Base-by-base conservation (phyloP, 208 protist genomes). In the Crithidia brevicula region DNA sequence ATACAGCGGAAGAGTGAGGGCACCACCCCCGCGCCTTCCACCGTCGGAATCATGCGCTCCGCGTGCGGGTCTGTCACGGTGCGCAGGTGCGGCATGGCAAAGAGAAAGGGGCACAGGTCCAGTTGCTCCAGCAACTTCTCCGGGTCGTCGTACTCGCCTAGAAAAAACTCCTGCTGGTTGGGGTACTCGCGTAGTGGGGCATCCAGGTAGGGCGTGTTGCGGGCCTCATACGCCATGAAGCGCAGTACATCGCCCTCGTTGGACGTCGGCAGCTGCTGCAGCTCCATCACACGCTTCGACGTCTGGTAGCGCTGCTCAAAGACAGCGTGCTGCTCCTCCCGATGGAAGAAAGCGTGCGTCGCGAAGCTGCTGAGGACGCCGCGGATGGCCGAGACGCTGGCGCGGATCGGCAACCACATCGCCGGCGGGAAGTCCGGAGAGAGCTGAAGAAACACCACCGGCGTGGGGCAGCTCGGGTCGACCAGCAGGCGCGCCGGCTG, bases 341-440 rank as follows among this genome's bases (percentile, higher is more conserved):
- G 77, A 59, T 97, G 91, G 8, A 86, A 40, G 27, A 84, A 86
- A 3, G 92, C 85, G 34, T 88, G 77, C 5, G 67, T 56, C 6
- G 91, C 91, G 74, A 96, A 96, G 60, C 92, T 89, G n/a, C 79
- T 70, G 23, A 98, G 71, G 3, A 97, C 85, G 33, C 93, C 82
- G 9, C 88, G 82, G 28, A 98, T 68, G 36, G 95, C 88, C 4
- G 82, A 77, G 20, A 85, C 82, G 10, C 76, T 93, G 11, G 77
- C 81, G 56, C 92, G 86, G 6, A 98, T 77, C 20, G 95, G 90
- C 49, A 98, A 76, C 93, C 95, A 98, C 81, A 96, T 77, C 20
- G 88, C 73, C 20, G 95, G 95, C 33, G 95, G 95, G 47, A 97
- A 82, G 66, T 95, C 80, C 4, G 81, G 74, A 11, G 81, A 83